These are phyloP conservation scores for Pueraria montana DNA, from an alignment of 306 rosid genomes.

Conservation along the genomic window DNA sequence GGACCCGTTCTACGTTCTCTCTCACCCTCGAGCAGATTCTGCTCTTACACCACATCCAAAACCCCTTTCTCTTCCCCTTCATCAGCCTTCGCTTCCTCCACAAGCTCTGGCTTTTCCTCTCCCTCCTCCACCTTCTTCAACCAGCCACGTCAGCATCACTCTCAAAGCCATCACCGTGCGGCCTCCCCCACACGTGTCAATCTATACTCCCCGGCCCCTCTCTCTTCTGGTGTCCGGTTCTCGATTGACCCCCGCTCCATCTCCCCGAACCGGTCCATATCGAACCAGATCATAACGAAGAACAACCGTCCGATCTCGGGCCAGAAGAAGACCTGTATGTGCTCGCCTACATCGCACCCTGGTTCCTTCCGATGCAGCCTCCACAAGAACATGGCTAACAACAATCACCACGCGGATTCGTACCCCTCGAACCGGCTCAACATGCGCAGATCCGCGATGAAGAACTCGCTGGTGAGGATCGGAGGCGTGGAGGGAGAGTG, in stretches of 20 bases:
- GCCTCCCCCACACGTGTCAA: constrained; percentile 94
- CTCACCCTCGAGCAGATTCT: constrained; percentile 79
- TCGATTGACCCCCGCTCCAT: constrained; percentile 79
- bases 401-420: constrained; percentile 45
- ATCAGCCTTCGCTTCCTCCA: constrained; percentile 82
- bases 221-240: constrained; percentile 72
- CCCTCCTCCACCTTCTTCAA: constrained; percentile 60
- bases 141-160: constrained; percentile 27
- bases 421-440: constrained; percentile 71
- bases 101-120: constrained; percentile 70
- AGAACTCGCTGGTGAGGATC: constrained; percentile 87
- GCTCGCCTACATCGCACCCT: constrained; percentile 92
- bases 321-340: constrained; percentile 84
- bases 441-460: constrained; percentile 98
- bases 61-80: constrained; percentile 60
- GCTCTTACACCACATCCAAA: constrained; percentile 61
- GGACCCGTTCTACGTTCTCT: constrained; percentile 81
- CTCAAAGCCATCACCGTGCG: constrained; percentile 64
- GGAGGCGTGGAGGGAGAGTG: constrained; percentile 96
- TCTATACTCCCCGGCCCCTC: constrained; percentile 53
- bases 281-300: constrained; percentile 66
- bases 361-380: constrained; percentile 95
- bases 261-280: constrained; percentile 80
- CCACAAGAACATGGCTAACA: constrained; percentile 61
- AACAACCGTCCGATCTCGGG: constrained; percentile 64